A percentile compares a stretch with the other conserved stretches of the same genome.
These are phyloP conservation scores for Aethionema arabicum DNA, from an alignment of 345 rosid genomes.

Conservation along the genomic window DNA sequence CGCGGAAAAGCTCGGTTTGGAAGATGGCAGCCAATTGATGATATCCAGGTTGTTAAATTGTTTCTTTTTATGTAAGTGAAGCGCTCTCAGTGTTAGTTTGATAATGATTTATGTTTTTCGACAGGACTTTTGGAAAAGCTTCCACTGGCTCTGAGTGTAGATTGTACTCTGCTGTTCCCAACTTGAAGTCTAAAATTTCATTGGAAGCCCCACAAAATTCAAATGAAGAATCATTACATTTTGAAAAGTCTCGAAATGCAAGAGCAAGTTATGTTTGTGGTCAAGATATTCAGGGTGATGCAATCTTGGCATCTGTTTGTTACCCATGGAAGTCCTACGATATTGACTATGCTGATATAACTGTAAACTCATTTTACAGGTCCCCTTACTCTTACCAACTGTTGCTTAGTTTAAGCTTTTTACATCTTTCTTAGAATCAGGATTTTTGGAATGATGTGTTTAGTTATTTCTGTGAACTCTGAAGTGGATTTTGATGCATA, in stretches of 20 bases:
- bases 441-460: slow-evolving; percentile 5
- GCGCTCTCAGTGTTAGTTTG: slow-evolving; percentile 14
- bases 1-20: slow-evolving; percentile 60
- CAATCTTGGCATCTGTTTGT: slow-evolving; percentile 88
- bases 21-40: slow-evolving; percentile 60
- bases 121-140: slow-evolving; percentile 82
- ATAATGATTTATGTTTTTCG: slow-evolving; percentile 27
- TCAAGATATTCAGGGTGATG: slow-evolving; percentile 70
- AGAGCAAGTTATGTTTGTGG: slow-evolving; percentile 77
- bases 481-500: slow-evolving; percentile 7
- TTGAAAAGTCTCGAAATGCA: slow-evolving; percentile 53
- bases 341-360: slow-evolving; percentile 65
- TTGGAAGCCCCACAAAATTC: slow-evolving; percentile 30
- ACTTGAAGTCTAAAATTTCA: slow-evolving; percentile 39
- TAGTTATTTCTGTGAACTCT: slow-evolving; percentile 2
- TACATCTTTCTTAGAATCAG: no score
- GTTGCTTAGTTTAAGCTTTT: slow-evolving; percentile 5
- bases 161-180: slow-evolving; percentile 62
- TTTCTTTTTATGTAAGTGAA: slow-evolving; percentile 7
- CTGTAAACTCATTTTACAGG: slow-evolving; percentile 77
- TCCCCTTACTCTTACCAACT: slow-evolving; percentile 30
- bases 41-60: slow-evolving; percentile 62
- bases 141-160: slow-evolving; percentile 87
- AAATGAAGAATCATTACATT: slow-evolving; percentile 29
- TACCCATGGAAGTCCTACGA: slow-evolving; percentile 69